Base-by-base conservation (phyloP, 441 rosid genomes). In the Isatis lusitanica region DNA sequence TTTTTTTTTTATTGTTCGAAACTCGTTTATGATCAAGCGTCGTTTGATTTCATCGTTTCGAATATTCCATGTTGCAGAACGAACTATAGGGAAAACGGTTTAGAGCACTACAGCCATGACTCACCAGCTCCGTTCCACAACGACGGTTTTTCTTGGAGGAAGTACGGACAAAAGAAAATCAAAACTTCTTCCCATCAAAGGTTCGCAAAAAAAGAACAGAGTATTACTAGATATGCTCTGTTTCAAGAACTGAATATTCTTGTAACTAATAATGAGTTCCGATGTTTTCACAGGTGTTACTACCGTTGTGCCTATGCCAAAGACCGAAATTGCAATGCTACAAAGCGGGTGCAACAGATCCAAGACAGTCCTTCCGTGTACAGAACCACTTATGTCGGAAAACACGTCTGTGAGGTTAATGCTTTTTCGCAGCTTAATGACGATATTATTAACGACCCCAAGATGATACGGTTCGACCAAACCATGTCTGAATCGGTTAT, bases 131-230 rank as follows among this genome's bases (percentile, higher is more conserved):
- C 52, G 0, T 2, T 17, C 17, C 12, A 0, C 6, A 0, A 52
- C 5, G 74, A 75, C 3, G 58, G 69, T 6, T 75, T 60, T 18
- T 0, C 43, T 0, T 75, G 79, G 74, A 75, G 69, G 48, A 75
- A 74, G 35, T 74, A 75, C 30, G 79, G 79, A n/a, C 70, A 75
- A 40, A 75, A 75, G 28, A 33, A 4, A 1, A 75, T 75, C 50
- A 67, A 60, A 52, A 42, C 18, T 7, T 75, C 74, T 36, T 4
- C 7, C 3, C 35, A 67, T 57, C 74, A 15, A 58, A 71, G 67
- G 75, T 71, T 35, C 21, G 31, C 12, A 1, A 4, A 1, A 15
- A 10, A 16, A 4, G 26, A 42, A 24, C 48, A 40, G 51, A 60
- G 31, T 13, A 62, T 0, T 62, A 7, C 9, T 43, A 17, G 15